A percentile compares a stretch with the other conserved stretches of the same genome.
Evolutionary conservation across 2,329 filamentous ascomycete species (phyloP).

Genomic region (Aureobasidium leucospermi): DNA sequence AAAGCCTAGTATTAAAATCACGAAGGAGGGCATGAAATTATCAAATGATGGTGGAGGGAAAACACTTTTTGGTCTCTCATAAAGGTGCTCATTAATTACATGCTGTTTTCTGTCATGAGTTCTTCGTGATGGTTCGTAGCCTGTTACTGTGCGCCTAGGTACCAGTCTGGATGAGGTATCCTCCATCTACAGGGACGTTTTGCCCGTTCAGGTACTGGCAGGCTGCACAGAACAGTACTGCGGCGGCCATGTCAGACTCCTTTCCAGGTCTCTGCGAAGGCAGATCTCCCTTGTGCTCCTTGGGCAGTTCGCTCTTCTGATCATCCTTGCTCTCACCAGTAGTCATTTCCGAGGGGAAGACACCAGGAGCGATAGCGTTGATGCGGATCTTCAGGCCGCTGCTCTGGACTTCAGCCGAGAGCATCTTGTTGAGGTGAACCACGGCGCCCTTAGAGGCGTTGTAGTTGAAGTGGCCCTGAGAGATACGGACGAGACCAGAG

Average conservation of each 20-base stretch:
- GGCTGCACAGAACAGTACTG: slow-evolving; percentile 24
- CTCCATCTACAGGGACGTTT: slow-evolving; percentile 47
- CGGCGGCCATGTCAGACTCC: slow-evolving; percentile 46
- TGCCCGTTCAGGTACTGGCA: slow-evolving; percentile 46
- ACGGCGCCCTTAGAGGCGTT: slow-evolving; percentile 44
- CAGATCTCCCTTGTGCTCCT: slow-evolving; percentile 38
- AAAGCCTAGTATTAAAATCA: neutral
- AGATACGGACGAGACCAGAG: slow-evolving; percentile 37
- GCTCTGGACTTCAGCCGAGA: slow-evolving; percentile 45
- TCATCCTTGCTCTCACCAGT: slow-evolving; percentile 41
- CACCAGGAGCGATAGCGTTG: slow-evolving; percentile 50
- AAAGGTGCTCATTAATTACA: neutral
- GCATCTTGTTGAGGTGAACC: slow-evolving; percentile 50
- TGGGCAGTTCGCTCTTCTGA: slow-evolving; percentile 45
- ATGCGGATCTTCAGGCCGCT: slow-evolving; percentile 42
- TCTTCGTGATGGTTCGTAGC: neutral
- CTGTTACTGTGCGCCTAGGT: neutral
- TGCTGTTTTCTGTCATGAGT: neutral
- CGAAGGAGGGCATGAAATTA: neutral
- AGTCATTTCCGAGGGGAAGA: slow-evolving; percentile 54
- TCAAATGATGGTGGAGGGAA: neutral
- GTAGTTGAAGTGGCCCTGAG: slow-evolving; percentile 40
- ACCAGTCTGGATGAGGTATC: slow-evolving; percentile 40
- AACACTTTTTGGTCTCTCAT: neutral
- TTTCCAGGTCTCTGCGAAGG: slow-evolving; percentile 47